A percentile compares a stretch with the other conserved stretches of the same genome.
phyloP scores from a whole-genome alignment of 2,329 filamentous ascomycete genomes.

The Epichloe coenophiala region DNA sequence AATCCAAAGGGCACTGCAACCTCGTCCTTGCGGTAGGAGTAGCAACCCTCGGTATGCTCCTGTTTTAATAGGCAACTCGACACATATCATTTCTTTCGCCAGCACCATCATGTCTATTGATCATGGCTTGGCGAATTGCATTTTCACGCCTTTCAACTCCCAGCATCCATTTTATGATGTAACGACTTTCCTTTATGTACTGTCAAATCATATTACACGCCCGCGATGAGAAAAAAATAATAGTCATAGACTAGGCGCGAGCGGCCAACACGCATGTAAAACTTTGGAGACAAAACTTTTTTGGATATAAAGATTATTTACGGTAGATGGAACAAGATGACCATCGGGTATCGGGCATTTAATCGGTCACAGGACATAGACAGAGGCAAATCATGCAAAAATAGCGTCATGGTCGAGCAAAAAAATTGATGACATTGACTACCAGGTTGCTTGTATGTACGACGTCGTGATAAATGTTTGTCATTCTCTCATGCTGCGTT shows the following conservation, averaged over 20 bases:
- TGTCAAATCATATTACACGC: slow-evolving; percentile 14
- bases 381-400: not conserved
- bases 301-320: not conserved
- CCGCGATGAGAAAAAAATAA: slow-evolving; percentile 19
- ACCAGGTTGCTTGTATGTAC: not conserved
- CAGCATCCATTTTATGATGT: not conserved
- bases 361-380: not conserved
- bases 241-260: not conserved
- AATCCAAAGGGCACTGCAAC: slow-evolving; percentile 7
- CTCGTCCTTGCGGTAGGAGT: slow-evolving; percentile 14
- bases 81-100: not conserved
- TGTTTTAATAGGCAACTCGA: not conserved
- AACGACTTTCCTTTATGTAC: slow-evolving; percentile 3
- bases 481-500: too few relatives aligned
- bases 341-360: not conserved
- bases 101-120: not conserved
- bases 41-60: slow-evolving; percentile 11
- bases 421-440: not conserved
- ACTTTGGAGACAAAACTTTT: not conserved
- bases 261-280: not conserved
- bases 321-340: not conserved
- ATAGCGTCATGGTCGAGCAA: too few relatives aligned
- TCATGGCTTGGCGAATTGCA: not conserved
- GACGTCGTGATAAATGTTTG: too few relatives aligned
- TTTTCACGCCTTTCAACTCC: not conserved